Percentiles rank a stretch among this genome's conserved stretches.
Conservation (phyloP, 1,139 yeast species). For the Diutina neorugosa region DNA sequence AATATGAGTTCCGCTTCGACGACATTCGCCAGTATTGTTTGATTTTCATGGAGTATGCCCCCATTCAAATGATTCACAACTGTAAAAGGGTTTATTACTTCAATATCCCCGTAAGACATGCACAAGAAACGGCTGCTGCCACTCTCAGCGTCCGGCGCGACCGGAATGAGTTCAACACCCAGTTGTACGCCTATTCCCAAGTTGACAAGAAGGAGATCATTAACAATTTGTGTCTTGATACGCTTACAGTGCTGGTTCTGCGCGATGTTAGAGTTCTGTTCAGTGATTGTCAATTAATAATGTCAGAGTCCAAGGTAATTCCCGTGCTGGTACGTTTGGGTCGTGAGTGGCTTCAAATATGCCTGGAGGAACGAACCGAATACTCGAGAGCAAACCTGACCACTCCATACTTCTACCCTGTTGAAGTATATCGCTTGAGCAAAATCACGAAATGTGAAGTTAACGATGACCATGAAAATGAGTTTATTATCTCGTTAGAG, state of each 20-base stretch:
- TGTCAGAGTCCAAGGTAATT: constrained; percentile 15
- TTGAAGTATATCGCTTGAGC: constrained; percentile 38
- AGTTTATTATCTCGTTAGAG: constrained; percentile 44
- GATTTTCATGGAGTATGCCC: constrained; percentile 19
- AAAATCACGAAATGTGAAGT: constrained; percentile 43
- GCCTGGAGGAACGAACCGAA: constrained; percentile 18
- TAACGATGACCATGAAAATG: constrained; percentile 26
- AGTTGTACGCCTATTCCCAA: constrained; percentile 8
- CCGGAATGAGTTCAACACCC: background rate
- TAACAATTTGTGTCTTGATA: constrained; percentile 37
- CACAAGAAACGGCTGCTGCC: background rate
- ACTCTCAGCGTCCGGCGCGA: background rate
- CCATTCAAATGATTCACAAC: constrained; percentile 39
- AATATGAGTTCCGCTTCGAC: constrained; percentile 37
- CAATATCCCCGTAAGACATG: constrained; percentile 35
- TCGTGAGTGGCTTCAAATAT: constrained; percentile 52
- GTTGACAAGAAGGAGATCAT: constrained; percentile 11
- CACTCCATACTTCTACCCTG: constrained; percentile 30
- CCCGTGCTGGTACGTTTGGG: constrained; percentile 63
- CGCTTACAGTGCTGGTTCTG: constrained; percentile 22
- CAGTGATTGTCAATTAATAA: constrained; percentile 42
- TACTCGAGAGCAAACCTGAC: constrained; percentile 14
- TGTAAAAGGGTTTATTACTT: constrained; percentile 47
- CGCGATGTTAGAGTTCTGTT: constrained; percentile 54
- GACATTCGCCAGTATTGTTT: constrained; percentile 42